Percentiles rank a stretch among this genome's conserved stretches.
Conservation (phyloP, 805 yeast genomes). For the Candida dendrica region DNA sequence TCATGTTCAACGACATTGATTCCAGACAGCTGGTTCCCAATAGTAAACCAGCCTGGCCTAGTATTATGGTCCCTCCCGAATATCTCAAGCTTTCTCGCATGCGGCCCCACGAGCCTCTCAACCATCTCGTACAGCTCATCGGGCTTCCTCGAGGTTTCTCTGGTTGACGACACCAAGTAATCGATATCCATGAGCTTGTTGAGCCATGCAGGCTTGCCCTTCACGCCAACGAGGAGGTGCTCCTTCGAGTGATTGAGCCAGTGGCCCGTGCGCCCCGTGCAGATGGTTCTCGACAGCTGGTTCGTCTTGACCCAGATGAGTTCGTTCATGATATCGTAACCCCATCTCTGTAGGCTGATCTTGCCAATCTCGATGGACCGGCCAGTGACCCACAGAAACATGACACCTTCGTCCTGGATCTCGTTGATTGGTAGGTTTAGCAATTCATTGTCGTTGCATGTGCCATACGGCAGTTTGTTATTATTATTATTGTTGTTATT, state of each 20-base stretch:
- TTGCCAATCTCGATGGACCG: constrained; percentile 87
- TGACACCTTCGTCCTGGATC: constrained; percentile 77
- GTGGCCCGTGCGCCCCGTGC: constrained; percentile 95
- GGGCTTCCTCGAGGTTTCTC: constrained; percentile 89
- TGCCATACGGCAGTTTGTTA: constrained; percentile 50
- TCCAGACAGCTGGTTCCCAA: constrained; percentile 73
- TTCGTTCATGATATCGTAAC: constrained; percentile 72
- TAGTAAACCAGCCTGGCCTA: constrained; percentile 79
- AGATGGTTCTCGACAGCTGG: constrained; percentile 80
- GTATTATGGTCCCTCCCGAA: constrained; percentile 85
- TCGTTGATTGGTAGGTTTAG: constrained; percentile 55
- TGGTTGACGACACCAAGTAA: constrained; percentile 69
- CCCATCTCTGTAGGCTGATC: constrained; percentile 72
- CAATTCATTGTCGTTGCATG: constrained; percentile 72
- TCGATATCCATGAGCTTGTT: constrained; percentile 64
- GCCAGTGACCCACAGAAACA: constrained; percentile 92
- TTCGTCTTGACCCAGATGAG: constrained; percentile 87
- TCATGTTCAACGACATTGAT: constrained; percentile 52
- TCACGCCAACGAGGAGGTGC: constrained; percentile 77
- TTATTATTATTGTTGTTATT: neutral
- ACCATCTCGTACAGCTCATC: constrained; percentile 83
- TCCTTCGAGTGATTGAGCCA: constrained; percentile 96
- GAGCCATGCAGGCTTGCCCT: constrained; percentile 75
- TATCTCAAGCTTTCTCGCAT: constrained; percentile 75
- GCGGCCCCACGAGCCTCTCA: constrained; percentile 74